Conservation (phyloP, 176 grass and related monocot genomes). For the Areca catechu region DNA sequence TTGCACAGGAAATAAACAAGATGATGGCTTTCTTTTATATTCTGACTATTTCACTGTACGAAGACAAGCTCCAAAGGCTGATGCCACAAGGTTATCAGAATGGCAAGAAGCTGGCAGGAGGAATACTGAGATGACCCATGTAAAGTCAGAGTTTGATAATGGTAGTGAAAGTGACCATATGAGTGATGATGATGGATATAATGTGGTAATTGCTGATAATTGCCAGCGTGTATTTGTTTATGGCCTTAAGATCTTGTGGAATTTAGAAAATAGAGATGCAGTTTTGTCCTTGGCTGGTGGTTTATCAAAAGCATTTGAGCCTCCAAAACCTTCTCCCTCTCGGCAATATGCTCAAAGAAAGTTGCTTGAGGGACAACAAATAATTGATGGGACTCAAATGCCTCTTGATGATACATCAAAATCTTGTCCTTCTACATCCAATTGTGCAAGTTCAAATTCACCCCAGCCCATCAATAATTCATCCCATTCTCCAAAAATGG, state of each 20-base stretch:
- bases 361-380: conserved; percentile 54
- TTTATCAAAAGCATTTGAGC: conserved; percentile 83
- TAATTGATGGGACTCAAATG: conserved; percentile 43
- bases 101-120: conserved; percentile 84
- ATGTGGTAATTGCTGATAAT: conserved; percentile 87
- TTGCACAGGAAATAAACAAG: conserved; percentile 46
- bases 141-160: conserved; percentile 55
- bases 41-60: conserved; percentile 94
- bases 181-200: conserved; percentile 92
- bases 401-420: conserved; percentile 29
- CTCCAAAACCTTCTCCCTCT: conserved; percentile 82
- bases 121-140: conserved; percentile 36
- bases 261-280: conserved; percentile 76
- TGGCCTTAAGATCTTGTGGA: conserved; percentile 95
- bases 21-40: conserved; percentile 81
- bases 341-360: conserved; percentile 73
- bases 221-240: conserved; percentile 91
- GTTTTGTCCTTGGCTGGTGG: conserved; percentile 59
- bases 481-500: conserved; percentile 32
- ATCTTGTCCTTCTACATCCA: conserved; percentile 29
- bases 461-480: conserved; percentile 38
- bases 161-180: conserved; percentile 52
- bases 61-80: conserved; percentile 87
- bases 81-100: conserved; percentile 58
- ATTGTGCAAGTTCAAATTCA: conserved; percentile 25